A percentile compares a stretch with the other conserved stretches of the same genome.
phyloP scores from a whole-genome alignment of 495 filamentous ascomycete genomes.

The Talaromyces borbonicus region DNA sequence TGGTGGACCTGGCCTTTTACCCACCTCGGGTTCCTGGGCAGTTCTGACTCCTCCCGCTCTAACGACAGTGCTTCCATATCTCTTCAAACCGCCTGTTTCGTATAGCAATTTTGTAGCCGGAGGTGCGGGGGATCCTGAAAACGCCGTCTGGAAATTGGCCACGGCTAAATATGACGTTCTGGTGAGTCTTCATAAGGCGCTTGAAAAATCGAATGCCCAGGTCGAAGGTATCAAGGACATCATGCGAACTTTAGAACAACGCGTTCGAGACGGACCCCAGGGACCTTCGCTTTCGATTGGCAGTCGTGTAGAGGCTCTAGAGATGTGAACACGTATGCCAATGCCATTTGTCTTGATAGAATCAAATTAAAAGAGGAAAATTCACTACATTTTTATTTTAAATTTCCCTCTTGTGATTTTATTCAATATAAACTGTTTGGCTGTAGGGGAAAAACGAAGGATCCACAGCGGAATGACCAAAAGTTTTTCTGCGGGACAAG shows the following conservation, averaged over 20 bases:
- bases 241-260: slow-evolving; percentile 29
- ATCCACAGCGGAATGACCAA: no score
- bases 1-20: slow-evolving; percentile 28
- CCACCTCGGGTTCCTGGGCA: slow-evolving; percentile 38
- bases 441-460: no score
- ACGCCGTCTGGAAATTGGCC: slow-evolving; percentile 49
- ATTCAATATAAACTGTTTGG: no score
- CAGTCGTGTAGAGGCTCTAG: slow-evolving; percentile 27
- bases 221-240: slow-evolving; percentile 35
- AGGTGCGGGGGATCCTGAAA: slow-evolving; percentile 46
- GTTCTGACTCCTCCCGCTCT: slow-evolving; percentile 43
- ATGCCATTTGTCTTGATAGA: no score
- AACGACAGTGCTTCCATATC: slow-evolving; percentile 44
- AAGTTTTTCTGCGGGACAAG: no score
- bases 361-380: no score
- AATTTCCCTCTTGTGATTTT: no score
- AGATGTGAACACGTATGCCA: no score
- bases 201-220: slow-evolving; percentile 22
- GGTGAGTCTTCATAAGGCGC: slow-evolving; percentile 28
- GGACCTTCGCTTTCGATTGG: slow-evolving; percentile 25
- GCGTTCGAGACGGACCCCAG: slow-evolving; percentile 35
- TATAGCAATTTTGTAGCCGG: slow-evolving; percentile 51
- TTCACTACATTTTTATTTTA: no score
- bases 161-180: slow-evolving; percentile 50
- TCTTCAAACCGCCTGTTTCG: slow-evolving; percentile 48